These are phyloP conservation scores for Isoetes taiwanensis DNA, from an alignment of 75 land plant genomes.

Conservation along the genomic window DNA sequence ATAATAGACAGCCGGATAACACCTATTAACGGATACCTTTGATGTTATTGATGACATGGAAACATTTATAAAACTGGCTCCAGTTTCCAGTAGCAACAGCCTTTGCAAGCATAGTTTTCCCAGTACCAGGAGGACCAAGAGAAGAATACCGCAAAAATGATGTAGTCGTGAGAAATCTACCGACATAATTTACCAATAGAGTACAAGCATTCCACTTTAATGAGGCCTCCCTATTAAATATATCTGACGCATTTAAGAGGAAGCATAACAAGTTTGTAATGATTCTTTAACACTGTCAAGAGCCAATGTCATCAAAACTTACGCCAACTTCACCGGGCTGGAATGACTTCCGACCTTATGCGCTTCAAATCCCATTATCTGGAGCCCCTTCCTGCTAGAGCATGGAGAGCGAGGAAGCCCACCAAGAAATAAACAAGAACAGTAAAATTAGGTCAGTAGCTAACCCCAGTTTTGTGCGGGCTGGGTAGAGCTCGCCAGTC, in stretches of 20 bases:
- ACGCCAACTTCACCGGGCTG: constrained; percentile 66
- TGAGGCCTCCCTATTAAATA: constrained; percentile 54
- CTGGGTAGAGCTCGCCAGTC: no score
- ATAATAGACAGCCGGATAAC: no score
- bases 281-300: constrained; percentile 69
- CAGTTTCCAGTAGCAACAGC: constrained; percentile 88
- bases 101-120: constrained; percentile 90
- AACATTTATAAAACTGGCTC: constrained; percentile 85
- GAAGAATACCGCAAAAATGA: constrained; percentile 73
- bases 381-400: constrained; percentile 48
- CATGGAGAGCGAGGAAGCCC: no score
- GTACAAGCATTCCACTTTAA: constrained; percentile 40
- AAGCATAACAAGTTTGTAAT: constrained; percentile 72
- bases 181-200: no score
- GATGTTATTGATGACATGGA: constrained; percentile 92
- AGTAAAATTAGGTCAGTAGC: no score
- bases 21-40: no score
- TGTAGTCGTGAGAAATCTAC: no score
- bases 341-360: constrained; percentile 83
- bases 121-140: constrained; percentile 91
- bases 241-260: constrained; percentile 72
- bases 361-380: constrained; percentile 87
- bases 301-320: constrained; percentile 73
- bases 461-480: no score
- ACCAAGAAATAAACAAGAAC: no score